A percentile compares a stretch with the other conserved stretches of the same genome.
Conservation (phyloP, 2,329 filamentous ascomycete genomes). For the Aureobasidium subglaciale region DNA sequence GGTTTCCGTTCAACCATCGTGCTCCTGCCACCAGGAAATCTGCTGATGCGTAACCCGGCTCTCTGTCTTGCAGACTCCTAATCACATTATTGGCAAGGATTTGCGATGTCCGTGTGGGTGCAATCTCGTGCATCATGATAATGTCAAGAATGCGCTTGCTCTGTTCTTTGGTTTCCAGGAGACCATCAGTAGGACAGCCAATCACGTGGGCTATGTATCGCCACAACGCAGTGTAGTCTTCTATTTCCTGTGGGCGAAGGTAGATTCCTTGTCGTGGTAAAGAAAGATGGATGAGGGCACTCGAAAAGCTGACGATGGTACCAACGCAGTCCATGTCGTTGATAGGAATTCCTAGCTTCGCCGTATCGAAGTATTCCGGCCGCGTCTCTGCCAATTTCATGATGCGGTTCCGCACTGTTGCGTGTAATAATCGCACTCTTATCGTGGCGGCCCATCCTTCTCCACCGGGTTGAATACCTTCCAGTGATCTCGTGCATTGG, state of each 20-base stretch:
- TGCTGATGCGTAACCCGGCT: conserved; percentile 58
- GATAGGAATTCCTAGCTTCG: conserved; percentile 57
- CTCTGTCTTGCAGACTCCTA: conserved; percentile 55
- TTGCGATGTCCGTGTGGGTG: conserved; percentile 55
- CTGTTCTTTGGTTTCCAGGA: conserved; percentile 49
- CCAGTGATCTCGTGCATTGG: conserved; percentile 59
- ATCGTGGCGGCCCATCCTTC: conserved; percentile 58
- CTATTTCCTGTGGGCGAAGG: conserved; percentile 53
- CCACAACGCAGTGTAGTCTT: conserved; percentile 69
- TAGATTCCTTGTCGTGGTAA: conserved; percentile 68
- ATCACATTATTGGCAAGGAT: conserved; percentile 71
- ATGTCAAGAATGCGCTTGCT: conserved; percentile 62
- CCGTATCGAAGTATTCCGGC: conserved; percentile 56
- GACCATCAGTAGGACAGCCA: conserved; percentile 55
- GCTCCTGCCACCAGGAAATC: conserved; percentile 62
- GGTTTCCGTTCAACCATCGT: conserved; percentile 62
- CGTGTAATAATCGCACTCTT: conserved; percentile 62
- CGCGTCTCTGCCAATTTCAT: conserved; percentile 49
- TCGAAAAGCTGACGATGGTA: conserved; percentile 65
- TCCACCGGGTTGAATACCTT: conserved; percentile 61
- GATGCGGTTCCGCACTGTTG: conserved; percentile 59
- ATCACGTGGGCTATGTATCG: conserved; percentile 65
- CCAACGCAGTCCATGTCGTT: conserved; percentile 69
- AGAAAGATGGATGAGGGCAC: conserved; percentile 59
- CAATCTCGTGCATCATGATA: conserved; percentile 58